Evolutionary conservation across 1,284 basidiomycete species (phyloP).

Genomic region (Kwoniella shivajii): DNA sequence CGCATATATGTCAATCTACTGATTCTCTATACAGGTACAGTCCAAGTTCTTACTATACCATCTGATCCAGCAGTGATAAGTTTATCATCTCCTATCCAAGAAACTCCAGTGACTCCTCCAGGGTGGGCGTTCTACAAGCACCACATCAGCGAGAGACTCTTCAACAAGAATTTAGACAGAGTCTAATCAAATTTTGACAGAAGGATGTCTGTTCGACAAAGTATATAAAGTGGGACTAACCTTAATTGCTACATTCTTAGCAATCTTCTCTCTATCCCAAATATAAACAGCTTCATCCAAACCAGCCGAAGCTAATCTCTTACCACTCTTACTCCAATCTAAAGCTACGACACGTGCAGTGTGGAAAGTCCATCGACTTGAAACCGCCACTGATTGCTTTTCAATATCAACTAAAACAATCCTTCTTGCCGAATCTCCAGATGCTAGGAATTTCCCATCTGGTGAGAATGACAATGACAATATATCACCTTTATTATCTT

Average conservation of each 20-base stretch:
- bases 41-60: conserved; percentile 75
- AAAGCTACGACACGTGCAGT: conserved; percentile 78
- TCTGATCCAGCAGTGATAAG: conserved; percentile 81
- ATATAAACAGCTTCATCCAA: conserved; percentile 91
- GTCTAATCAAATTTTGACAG: too few relatives aligned
- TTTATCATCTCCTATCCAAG: conserved; percentile 65
- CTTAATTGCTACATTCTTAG: conserved; percentile 78
- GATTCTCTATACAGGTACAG: conserved; percentile 20
- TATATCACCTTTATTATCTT: conserved; percentile 71
- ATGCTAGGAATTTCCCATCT: conserved; percentile 72
- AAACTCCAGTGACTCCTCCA: conserved; percentile 76
- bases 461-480: conserved; percentile 79
- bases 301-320: conserved; percentile 80
- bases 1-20: background rate
- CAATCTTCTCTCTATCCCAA: conserved; percentile 76
- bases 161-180: background rate
- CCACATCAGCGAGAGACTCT: background rate
- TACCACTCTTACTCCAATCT: conserved; percentile 72
- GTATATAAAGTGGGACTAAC: conserved; percentile 41
- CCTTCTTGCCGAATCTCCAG: conserved; percentile 66
- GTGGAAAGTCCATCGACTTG: conserved; percentile 85
- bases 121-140: conserved; percentile 68
- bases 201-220: too few relatives aligned
- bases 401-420: conserved; percentile 61
- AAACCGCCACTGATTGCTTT: conserved; percentile 67